Evolutionary conservation across 208 protist species (phyloP), one percentile per base, ranked within the genome.

Genomic region (Zelonia costaricensis): DNA sequence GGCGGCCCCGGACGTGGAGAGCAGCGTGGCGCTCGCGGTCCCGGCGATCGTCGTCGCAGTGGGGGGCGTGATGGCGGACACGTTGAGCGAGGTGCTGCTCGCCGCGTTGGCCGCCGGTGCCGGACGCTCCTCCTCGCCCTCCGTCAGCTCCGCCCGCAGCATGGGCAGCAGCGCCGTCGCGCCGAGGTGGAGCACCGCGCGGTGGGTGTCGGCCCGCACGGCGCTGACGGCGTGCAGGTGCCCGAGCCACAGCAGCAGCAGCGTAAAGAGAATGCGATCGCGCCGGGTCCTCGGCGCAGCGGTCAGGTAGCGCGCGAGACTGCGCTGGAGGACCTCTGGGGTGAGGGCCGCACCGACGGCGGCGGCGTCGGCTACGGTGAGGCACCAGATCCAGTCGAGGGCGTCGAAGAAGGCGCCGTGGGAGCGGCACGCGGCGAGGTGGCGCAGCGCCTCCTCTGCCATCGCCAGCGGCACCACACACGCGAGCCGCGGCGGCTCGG

Each of bases 201-300:
- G 65, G 15, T 69, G 75, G 2, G 79, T 76, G 31, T 63, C 64
- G 7, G 30, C 23, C 6, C 69, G 45, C 27, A 91, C 20, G 13
- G 54, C 42, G 36, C 64, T 56, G 27, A 57, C 31, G 25, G 80
- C 70, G 28, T 86, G 71, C 54, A 88, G 20, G 40, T 86, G 74
- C 4, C 77, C 81, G 28, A 91, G 45, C 84, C 84, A 92, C 22
- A 82, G 62, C 23, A 94, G 56, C 23, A 92, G 62, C 5, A 74
- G 74, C 9, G 74, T 81, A 59, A 94, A 91, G 3, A 94, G 64
- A 9, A 86, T 48, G 4, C 85, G 74, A 48, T 94, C 88, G 42
- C 85, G 80, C 1, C 82, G 80, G 2, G 76, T 91, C 31, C 51
- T 55, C 23, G 88, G 88, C 33, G 77, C 62, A 0, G 68, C 66